Evolutionary conservation across 192 early-diverging fungal species (phyloP).

Genomic region (Thoreauomyces humboldtii): DNA sequence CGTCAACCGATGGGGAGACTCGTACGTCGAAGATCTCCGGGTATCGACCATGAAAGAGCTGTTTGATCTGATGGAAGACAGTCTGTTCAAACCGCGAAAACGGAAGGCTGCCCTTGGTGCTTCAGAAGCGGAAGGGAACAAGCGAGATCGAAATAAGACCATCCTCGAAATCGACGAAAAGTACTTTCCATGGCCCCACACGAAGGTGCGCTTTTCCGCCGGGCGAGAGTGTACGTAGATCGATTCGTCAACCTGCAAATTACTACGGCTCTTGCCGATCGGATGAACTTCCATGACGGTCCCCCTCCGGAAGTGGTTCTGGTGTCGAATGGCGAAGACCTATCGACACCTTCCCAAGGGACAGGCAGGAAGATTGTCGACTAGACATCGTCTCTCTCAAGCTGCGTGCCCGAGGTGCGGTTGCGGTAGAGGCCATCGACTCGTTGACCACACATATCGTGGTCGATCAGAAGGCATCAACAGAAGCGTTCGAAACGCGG

Average conservation of each 20-base stretch:
- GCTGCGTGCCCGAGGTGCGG: constrained; percentile 9
- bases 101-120: not conserved
- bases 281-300: too few relatives aligned
- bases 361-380: constrained; percentile 1
- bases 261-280: not conserved
- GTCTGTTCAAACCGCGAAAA: not conserved
- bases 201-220: constrained; percentile 22
- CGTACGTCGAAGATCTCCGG: constrained; percentile 59
- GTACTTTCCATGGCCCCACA: constrained; percentile 27
- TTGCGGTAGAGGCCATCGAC: not conserved
- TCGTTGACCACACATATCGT: constrained; percentile 13
- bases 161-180: constrained; percentile 34
- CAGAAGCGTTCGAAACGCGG: not conserved
- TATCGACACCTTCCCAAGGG: too few relatives aligned
- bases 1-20: constrained; percentile 71
- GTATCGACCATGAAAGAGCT: constrained; percentile 47
- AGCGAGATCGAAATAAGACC: constrained; percentile 11
- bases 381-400: constrained; percentile 4
- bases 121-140: not conserved
- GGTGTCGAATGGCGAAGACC: too few relatives aligned
- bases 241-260: constrained; percentile 13
- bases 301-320: too few relatives aligned
- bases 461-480: not conserved
- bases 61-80: not conserved
- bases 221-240: constrained; percentile 33